Conservation (phyloP, 371 early-diverging fungal species). For the Mortierella sp. region DNA sequence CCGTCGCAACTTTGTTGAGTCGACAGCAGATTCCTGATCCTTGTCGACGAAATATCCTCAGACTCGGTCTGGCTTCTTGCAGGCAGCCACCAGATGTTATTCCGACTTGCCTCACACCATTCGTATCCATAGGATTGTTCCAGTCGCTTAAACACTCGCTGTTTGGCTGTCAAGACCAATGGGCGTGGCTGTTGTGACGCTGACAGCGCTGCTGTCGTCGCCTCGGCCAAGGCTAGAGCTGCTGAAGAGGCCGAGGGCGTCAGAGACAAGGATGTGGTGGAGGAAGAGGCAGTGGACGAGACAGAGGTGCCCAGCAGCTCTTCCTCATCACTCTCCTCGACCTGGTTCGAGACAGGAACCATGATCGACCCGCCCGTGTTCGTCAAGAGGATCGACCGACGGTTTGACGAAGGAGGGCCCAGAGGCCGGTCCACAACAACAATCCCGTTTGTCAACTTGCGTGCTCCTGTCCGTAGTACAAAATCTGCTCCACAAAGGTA, state of each 20-base stretch:
- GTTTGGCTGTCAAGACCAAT: constrained; percentile 7
- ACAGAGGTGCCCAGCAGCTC: background rate
- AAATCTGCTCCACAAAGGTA: constrained; percentile 53
- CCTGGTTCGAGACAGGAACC: constrained; percentile 23
- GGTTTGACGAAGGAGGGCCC: constrained; percentile 30
- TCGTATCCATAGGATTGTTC: constrained; percentile 34
- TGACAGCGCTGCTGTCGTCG: no score
- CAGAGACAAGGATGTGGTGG: constrained; percentile 3
- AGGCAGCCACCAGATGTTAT: constrained; percentile 49
- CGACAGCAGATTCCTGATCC: constrained; percentile 30
- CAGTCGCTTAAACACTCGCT: constrained; percentile 33
- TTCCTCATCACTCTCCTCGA: constrained; percentile 1
- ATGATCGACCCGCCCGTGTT: constrained; percentile 25
- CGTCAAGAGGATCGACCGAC: constrained; percentile 35
- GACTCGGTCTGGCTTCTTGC: constrained; percentile 33
- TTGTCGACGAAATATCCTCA: constrained; percentile 49
- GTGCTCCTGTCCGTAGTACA: constrained; percentile 50
- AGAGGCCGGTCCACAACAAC: constrained; percentile 48
- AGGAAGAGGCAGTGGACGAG: constrained; percentile 1
- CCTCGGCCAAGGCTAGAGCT: no score
- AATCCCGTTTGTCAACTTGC: constrained; percentile 33
- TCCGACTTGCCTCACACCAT: constrained; percentile 41
- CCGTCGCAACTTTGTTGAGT: constrained; percentile 36
- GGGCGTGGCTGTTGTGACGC: no score
- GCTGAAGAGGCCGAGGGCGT: background rate